Conservation (phyloP, 257 asterid species). For the Mitragyna speciosa region DNA sequence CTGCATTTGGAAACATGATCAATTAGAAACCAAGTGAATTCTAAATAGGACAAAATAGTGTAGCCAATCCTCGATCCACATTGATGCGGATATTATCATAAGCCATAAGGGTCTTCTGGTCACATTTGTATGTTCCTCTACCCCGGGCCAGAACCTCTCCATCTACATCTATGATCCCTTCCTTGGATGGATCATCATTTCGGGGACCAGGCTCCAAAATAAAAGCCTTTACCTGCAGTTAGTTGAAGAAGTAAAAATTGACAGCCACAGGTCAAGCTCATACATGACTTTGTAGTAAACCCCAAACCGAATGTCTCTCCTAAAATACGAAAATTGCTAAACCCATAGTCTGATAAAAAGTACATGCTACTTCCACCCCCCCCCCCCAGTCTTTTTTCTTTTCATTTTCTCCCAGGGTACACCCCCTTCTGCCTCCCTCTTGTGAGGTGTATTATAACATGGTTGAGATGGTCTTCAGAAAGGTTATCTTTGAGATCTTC, state of each 20-base stretch:
- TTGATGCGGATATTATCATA: slow-evolving; percentile 59
- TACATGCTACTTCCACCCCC: neutral
- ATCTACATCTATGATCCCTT: slow-evolving; percentile 45
- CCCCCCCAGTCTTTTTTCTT: no score
- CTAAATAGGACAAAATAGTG: slow-evolving; percentile 65
- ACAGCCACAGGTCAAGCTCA: slow-evolving; percentile 6
- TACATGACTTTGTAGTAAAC: neutral
- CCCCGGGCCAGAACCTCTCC: slow-evolving; percentile 81
- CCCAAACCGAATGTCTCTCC: neutral
- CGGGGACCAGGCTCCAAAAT: slow-evolving; percentile 75
- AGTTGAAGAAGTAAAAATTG: slow-evolving; percentile 16
- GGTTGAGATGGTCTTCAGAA: neutral
- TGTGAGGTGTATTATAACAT: neutral
- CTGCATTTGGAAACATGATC: neutral
- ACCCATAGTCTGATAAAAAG: neutral
- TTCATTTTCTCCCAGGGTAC: no score
- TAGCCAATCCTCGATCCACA: slow-evolving; percentile 89
- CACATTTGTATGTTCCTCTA: slow-evolving; percentile 63
- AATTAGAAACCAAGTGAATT: neutral
- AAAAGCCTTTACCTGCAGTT: slow-evolving; percentile 75
- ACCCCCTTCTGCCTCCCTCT: no score
- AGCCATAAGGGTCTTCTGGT: slow-evolving; percentile 64
- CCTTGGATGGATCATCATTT: slow-evolving; percentile 38
- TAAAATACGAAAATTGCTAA: neutral
- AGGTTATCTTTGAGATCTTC: neutral